Conservation (phyloP, 129 eudicot genomes). For the Kitagawia praeruptora region DNA sequence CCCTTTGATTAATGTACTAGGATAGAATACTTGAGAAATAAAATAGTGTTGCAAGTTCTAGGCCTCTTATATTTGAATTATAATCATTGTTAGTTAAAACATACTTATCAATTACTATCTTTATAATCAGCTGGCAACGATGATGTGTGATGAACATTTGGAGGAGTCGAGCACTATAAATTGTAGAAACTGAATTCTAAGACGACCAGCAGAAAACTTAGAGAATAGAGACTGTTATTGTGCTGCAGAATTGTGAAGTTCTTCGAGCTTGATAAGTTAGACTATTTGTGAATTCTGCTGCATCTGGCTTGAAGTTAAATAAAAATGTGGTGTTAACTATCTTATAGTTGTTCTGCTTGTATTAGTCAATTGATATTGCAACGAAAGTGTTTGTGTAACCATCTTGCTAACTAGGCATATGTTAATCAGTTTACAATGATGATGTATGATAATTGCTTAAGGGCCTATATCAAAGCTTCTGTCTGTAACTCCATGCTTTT, state of each 20-base stretch:
- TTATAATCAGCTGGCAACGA: conserved; percentile 53
- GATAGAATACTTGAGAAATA: not conserved
- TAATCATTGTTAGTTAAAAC: not conserved
- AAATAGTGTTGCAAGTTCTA: not conserved
- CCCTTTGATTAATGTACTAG: not conserved
- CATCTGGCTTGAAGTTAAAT: not conserved
- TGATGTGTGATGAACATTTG: conserved; percentile 40
- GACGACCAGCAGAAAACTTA: not conserved
- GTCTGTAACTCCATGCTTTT: not conserved
- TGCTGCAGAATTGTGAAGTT: conserved; percentile 19
- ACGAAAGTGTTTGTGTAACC: not conserved
- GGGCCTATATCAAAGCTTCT: conserved; percentile 19
- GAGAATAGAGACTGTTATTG: conserved; percentile 12
- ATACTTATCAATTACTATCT: conserved; percentile 20
- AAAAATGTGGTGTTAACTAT: not conserved
- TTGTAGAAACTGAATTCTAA: not conserved
- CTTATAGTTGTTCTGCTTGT: not conserved
- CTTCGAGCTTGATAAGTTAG: conserved; percentile 12
- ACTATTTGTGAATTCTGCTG: conserved; percentile 4
- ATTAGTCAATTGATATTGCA: not conserved
- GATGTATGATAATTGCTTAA: conserved; percentile 38
- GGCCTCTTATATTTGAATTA: not conserved
- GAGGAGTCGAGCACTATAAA: conserved; percentile 17
- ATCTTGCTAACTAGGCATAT: not conserved
- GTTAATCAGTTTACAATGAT: conserved; percentile 51